Evolutionary conservation across 257 asterid species (phyloP), one percentile per base, ranked within the genome.

Genomic region (Ballota nigra): DNA sequence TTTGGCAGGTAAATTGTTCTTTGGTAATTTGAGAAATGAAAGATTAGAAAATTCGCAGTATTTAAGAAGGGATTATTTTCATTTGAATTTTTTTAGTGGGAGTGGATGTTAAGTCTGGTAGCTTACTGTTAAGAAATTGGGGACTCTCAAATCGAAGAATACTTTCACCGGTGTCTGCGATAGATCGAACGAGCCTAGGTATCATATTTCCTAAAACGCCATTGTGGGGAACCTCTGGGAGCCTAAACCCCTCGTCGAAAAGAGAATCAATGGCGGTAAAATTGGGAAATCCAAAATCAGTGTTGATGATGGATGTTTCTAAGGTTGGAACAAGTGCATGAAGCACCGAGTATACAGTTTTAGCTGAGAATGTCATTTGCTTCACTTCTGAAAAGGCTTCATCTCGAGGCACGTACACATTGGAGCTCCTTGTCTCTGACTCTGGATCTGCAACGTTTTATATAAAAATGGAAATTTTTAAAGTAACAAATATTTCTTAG

Each of bases 371-470:
- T 8, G 88, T 63, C 65, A 12, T 0, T 33, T 55, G 41, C 83
- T 91, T 91, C 8, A 87, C 77, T 75, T 87, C 88, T 1, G 92
- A 69, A 52, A 91, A 89, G 1, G 84, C 82, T 61, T 91, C 96
- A 62, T 88, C 96, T 68, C 97, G 83, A 12, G 97, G 97, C 60
- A 91, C 90, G 40, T 91, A 91, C 0, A 78, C n/a, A 8, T 0
- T 0, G 1, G 13, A 0, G 34, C 69, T 20, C 75, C 86, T 84
- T 0, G 88, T n/a, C 82, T 88, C 97, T 0, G 90, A 83, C 55
- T 63, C 55, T 16, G 90, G 88, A 77, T 90, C 97, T 86, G 68
- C 28, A 20, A 51, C 5, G 5, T 6, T n/a, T n/a, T n/a, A n/a
- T n/a, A n/a, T n/a, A n/a, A n/a, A n/a, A n/a, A n/a, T n/a, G n/a